A percentile compares a stretch with the other conserved stretches of the same genome.
Conservation (phyloP, 2,329 filamentous ascomycete genomes). For the Diaporthe vexans region DNA sequence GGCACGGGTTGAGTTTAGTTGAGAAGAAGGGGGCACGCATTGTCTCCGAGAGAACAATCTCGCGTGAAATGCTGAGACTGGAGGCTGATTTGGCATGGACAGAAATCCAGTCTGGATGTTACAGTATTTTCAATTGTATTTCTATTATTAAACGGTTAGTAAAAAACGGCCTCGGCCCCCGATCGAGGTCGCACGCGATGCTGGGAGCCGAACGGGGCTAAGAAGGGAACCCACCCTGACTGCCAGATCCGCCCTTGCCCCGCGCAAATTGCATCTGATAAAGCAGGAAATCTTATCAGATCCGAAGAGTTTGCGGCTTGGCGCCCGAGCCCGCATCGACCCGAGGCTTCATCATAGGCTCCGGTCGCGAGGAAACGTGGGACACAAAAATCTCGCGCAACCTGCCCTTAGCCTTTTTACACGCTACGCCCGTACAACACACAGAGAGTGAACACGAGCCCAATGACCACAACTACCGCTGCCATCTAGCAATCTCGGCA, state of each 20-base stretch:
- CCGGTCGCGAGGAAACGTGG: not conserved
- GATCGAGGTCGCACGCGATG: not conserved
- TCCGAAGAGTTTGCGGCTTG: slow-evolving; percentile 37
- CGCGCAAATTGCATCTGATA: slow-evolving; percentile 33
- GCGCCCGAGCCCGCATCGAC: slow-evolving; percentile 22
- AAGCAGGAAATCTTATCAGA: slow-evolving; percentile 33
- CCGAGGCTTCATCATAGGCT: slow-evolving; percentile 27
- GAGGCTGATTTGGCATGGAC: not conserved
- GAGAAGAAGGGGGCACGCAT: not conserved
- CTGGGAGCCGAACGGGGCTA: not conserved
- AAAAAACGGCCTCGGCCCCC: not conserved
- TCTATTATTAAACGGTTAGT: slow-evolving; percentile 23
- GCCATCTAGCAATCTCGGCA: not conserved
- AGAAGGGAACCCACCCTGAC: not conserved
- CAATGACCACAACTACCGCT: not conserved
- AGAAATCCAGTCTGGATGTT: not conserved
- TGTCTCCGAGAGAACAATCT: not conserved
- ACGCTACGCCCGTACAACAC: slow-evolving; percentile 15
- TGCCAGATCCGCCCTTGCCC: slow-evolving; percentile 27
- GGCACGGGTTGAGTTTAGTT: not conserved
- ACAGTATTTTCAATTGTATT: slow-evolving; percentile 1
- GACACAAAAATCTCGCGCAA: slow-evolving; percentile 27
- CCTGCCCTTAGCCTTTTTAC: not conserved
- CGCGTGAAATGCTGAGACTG: not conserved
- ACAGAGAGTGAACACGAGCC: not conserved